Base-by-base conservation (phyloP, 2,329 filamentous ascomycete species). In the Aspergillus unguis region DNA sequence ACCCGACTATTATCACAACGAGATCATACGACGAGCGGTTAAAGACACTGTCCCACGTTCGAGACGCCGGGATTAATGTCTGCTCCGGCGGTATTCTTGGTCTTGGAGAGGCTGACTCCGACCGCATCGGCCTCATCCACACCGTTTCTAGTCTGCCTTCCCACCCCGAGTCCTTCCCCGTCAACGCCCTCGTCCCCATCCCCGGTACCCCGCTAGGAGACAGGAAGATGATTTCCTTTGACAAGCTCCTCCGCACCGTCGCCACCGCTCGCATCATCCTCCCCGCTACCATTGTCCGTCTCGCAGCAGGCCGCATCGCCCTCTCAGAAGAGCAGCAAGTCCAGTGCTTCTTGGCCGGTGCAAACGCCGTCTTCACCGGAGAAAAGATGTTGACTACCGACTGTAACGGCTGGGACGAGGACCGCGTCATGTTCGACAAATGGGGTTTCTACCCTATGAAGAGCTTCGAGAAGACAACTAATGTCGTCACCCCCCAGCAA, bases 361-460 rank as follows among this genome's bases (percentile, higher is more conserved):
- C 91, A 1, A 96, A 96, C 64, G 91, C 91, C n/a, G 87, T 96
- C 32, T 96, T 96, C 68, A 96, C 91, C 0, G 91, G 91, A 6
- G 91, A 96, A 76, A 95, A 92, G 80, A 95, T 96, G 91, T 71
- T 95, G 73, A 96, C 91, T 4, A 96, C 91, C 0, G 88, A 91
- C 52, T 95, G 90, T 68, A 92, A 90, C 61, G 89, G 90, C 29
- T 96, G 89, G 88, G 90, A 94, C 57, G 88, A 95, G 72, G 91
- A 96, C 65, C 85, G 83, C 57, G 84, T 77, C 38, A 89, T 95
- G 84, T 95, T 96, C 74, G 82, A 85, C 2, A 81, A 84, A 47
- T 95, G 90, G 87, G 91, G 91, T 0, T 75, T 94, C 53, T 79
- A 83, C 65, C 88, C 90, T 1, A 95, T 96, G 90, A 73, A 77